Conservation (phyloP, 306 rosid genomes). For the Lathyrus tuberosus region DNA sequence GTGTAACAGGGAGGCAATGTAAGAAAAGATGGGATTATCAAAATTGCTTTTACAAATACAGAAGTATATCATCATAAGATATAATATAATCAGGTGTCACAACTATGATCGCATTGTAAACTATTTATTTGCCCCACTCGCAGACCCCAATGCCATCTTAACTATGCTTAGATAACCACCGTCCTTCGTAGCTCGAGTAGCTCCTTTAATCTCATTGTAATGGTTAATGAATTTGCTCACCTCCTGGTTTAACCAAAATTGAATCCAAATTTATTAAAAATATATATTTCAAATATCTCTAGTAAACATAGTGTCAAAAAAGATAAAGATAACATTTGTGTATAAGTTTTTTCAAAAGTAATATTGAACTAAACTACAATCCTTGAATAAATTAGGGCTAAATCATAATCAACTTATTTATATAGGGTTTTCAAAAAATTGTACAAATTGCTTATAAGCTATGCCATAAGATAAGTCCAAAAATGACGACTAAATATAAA, state of each 20-base stretch:
- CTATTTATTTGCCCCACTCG: conserved; percentile 49
- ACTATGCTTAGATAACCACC: conserved; percentile 83
- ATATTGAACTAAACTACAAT: no score
- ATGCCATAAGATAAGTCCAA: background rate
- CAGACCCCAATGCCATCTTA: conserved; percentile 49
- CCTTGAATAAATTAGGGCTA: background rate
- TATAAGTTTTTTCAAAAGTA: background rate
- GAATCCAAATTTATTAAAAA: background rate
- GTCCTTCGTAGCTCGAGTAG: conserved; percentile 76
- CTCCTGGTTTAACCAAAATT: conserved; percentile 57
- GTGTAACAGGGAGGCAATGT: no score
- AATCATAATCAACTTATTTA: background rate
- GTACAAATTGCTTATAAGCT: background rate
- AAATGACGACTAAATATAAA: background rate
- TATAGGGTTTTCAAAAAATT: background rate
- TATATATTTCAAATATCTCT: background rate
- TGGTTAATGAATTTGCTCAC: conserved; percentile 88
- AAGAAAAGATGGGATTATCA: conserved; percentile 2
- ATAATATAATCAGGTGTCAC: conserved; percentile 27
- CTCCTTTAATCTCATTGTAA: conserved; percentile 87
- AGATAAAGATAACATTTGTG: background rate
- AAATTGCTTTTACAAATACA: conserved; percentile 28
- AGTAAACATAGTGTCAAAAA: background rate
- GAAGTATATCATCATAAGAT: no score
- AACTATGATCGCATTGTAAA: conserved; percentile 19